phyloP scores from a whole-genome alignment of 805 yeast genomes.

The Kodamaea restingae region DNA sequence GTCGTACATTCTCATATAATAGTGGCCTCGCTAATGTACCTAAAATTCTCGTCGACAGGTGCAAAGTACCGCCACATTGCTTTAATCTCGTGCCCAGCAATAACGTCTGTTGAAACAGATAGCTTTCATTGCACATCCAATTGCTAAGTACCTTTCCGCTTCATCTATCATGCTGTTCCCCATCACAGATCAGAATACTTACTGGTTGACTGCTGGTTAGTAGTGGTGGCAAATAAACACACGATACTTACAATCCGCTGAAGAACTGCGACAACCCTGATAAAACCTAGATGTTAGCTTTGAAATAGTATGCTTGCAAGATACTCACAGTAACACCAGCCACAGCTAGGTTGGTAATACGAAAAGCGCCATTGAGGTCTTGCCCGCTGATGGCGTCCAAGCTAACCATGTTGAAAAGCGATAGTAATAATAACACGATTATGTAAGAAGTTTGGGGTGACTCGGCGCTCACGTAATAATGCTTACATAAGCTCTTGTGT shows the following conservation, averaged over 20 bases:
- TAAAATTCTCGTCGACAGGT: too few relatives aligned
- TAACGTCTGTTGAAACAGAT: too few relatives aligned
- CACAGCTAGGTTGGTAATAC: slow-evolving; percentile 50
- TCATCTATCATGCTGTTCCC: too few relatives aligned
- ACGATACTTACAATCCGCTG: slow-evolving; percentile 41
- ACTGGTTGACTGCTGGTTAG: slow-evolving; percentile 8
- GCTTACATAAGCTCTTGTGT: too few relatives aligned
- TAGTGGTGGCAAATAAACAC: not conserved
- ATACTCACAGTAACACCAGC: slow-evolving; percentile 47
- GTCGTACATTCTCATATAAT: too few relatives aligned
- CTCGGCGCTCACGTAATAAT: too few relatives aligned
- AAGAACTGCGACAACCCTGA: slow-evolving; percentile 50
- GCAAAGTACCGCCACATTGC: too few relatives aligned
- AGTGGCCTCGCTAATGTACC: too few relatives aligned
- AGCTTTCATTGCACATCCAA: too few relatives aligned
- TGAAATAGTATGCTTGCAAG: not conserved
- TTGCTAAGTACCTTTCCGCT: too few relatives aligned
- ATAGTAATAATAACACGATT: not conserved
- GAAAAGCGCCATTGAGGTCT: slow-evolving; percentile 45
- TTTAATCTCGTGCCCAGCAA: too few relatives aligned
- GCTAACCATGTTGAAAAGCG: slow-evolving; percentile 28
- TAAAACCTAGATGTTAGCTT: slow-evolving; percentile 30
- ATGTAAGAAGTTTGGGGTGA: too few relatives aligned
- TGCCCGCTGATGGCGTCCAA: slow-evolving; percentile 41
- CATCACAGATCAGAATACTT: not conserved